Percentiles rank a stretch among this genome's conserved stretches.
Conservation (phyloP, 129 eudicot genomes). For the Artemisia argyi region DNA sequence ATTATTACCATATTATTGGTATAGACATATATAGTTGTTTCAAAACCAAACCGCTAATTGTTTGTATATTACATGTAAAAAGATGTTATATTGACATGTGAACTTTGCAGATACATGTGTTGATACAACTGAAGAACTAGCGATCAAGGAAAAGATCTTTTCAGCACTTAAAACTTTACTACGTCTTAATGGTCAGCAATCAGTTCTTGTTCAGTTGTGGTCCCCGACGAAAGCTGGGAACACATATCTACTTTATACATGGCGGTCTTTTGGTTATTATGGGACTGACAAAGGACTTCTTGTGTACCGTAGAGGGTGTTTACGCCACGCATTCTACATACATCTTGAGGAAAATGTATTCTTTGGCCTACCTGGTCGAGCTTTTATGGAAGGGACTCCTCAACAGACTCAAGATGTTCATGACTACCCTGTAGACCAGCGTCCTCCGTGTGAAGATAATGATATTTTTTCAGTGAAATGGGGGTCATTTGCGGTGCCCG, state of each 20-base stretch:
- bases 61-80: too few species aligned
- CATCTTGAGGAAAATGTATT: not conserved
- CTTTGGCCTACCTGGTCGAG: constrained; percentile 11
- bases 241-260: not conserved
- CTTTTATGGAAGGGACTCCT: not conserved
- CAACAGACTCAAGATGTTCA: constrained; percentile 3
- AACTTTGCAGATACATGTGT: constrained; percentile 6
- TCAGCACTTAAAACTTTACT: not conserved
- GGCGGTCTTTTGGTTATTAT: not conserved
- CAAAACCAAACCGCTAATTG: too few species aligned
- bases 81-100: not conserved
- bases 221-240: not conserved
- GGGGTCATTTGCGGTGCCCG: constrained; percentile 3
- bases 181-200: not conserved
- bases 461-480: constrained; percentile 2
- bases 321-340: not conserved
- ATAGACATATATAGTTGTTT: too few species aligned
- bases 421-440: not conserved
- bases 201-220: constrained; percentile 7
- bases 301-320: not conserved
- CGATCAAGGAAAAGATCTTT: not conserved
- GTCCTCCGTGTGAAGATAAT: constrained; percentile 3
- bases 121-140: not conserved
- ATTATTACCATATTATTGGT: too few species aligned
- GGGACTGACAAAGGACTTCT: not conserved